Base-by-base conservation (phyloP, 169 alveolate species). In the Plasmodium relictum region DNA sequence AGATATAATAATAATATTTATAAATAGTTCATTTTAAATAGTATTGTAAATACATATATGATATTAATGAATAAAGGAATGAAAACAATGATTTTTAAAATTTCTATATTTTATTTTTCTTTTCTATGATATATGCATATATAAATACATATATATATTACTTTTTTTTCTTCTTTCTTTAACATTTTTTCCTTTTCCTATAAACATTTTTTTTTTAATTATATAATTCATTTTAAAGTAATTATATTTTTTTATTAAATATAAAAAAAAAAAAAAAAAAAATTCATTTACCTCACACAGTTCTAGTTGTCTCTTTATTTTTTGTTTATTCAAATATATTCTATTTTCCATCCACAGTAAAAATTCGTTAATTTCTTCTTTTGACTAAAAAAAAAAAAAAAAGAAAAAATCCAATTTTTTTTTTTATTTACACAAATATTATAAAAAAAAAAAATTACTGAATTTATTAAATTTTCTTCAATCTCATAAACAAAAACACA, bases 401-500 rank as follows among this genome's bases (percentile, higher is more conserved):
- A 9, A 20, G 12, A 66, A 31, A 6, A 66, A 37, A 12, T 16
- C 0, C 12, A n/a, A 52, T n/a, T 52, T n/a, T 20, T 22, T 6
- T 70, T 37, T 59, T 12, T 39, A 44, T 48, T 48, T 37, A 20
- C 18, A 3, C 7, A 39, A 16, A 31, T 9, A n/a, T 0, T 22
- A 41, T 31, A 59, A 1, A 48, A n/a, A 31, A 8, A 66, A 37
- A 8, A 16, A 80, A 24, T 80, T 80, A 80, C 90, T 72, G 90
- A 68, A 31, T 66, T 80, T 26, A 80, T 45, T 9, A 80, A 59
- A 12, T 54, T 80, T 31, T 80, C 85, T 39, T 80, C 90, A 18
- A 80, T 80, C 52, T 80, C 73, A 39, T 80, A 80, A 80, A 80
- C 90, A 68, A 66, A 80, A 31, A 80, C 90, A 24, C 90, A 80